Evolutionary conservation across 768 basidiomycete genomes (phyloP).

Genomic region (Crassisporium funariophilum): DNA sequence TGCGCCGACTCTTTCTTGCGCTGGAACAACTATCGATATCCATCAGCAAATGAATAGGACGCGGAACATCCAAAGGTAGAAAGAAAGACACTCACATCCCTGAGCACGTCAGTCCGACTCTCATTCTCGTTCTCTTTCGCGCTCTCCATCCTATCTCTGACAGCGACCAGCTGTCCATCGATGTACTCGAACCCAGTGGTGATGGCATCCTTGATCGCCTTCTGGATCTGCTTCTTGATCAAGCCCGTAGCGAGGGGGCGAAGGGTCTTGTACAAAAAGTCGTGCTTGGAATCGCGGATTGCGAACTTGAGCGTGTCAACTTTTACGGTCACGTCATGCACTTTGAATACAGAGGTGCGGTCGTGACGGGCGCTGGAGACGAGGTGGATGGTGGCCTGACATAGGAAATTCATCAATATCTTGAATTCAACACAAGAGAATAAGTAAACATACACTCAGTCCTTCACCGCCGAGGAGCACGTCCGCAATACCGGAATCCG

Average conservation of each 20-base stretch:
- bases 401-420: not conserved
- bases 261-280: conserved; percentile 83
- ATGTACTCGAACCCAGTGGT: conserved; percentile 83
- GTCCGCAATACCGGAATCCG: conserved; percentile 84
- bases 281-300: conserved; percentile 91
- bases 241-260: conserved; percentile 78
- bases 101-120: conserved; percentile 50
- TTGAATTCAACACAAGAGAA: not conserved
- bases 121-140: conserved; percentile 43
- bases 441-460: conserved; percentile 50
- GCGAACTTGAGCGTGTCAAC: conserved; percentile 88
- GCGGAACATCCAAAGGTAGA: not conserved
- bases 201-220: conserved; percentile 63
- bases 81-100: conserved; percentile 46
- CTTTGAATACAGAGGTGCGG: conserved; percentile 69
- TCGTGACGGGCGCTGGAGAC: conserved; percentile 63
- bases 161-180: conserved; percentile 87
- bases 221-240: conserved; percentile 73
- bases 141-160: conserved; percentile 77
- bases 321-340: conserved; percentile 72
- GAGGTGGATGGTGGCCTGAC: conserved; percentile 63
- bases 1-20: conserved; percentile 49
- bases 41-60: not conserved
- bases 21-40: conserved; percentile 27
- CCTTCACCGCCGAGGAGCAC: conserved; percentile 85